Evolutionary conservation across 2,329 filamentous ascomycete species (phyloP), one percentile per base, ranked within the genome.

Genomic region (Epichloe typhina): DNA sequence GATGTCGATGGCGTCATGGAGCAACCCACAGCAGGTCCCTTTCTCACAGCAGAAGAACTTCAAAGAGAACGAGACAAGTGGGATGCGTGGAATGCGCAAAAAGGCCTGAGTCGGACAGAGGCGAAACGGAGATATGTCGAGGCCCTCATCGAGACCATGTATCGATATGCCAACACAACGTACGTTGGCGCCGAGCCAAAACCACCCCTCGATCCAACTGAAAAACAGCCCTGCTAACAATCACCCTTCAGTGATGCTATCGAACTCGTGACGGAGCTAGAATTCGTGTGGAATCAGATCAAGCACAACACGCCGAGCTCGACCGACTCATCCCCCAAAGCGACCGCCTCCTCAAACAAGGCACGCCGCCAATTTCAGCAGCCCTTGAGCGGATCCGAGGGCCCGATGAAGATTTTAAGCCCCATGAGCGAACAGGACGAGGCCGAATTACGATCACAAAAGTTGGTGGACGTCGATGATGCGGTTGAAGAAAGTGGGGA

Each of bases 221-320:
- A 43, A 8, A 26, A n/a, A 15, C 4, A 21, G 31, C 26, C 38
- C 36, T 26, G 44, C 50, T 53, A 33, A 47, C 23, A 40, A 12
- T 13, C 5, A 33, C 38, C 26, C 15, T 19, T 15, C 39, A 83
- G 79, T 46, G 89, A 95, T 64, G 88, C 88, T 7, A 79, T 84
- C 53, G 90, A 95, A 67, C 76, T 98, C 39, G 90, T 97, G 38
- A 77, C 83, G 9, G 93, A 98, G 67, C 79, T 98, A n/a, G 93
- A 98, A 69, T 98, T 97, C 61, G 91, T 98, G 39, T 98, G 93
- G 93, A 89, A 96, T 59, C 93, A 97, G 66, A 91, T 98, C 59
- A 95, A 93, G 67, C 85, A 84, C 58, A 96, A 91, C 60, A 80
- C 80, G 11, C 80, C 84, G 4, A 80, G 78, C 17, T 82, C 83